Evolutionary conservation across 441 rosid genomes (phyloP), one percentile per base, ranked within the genome.

Genomic region (Populus trichocarpa): DNA sequence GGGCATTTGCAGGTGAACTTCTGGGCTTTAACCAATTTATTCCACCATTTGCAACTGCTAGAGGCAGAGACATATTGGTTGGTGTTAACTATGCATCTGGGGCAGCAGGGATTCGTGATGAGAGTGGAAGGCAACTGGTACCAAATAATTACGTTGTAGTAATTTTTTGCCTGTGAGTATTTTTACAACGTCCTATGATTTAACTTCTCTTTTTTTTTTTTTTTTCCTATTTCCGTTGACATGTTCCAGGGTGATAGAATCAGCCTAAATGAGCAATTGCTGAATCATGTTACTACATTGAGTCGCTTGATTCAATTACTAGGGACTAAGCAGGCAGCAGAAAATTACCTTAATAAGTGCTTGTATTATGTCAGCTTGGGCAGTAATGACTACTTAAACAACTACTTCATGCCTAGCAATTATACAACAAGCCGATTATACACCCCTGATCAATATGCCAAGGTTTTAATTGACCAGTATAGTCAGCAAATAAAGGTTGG

Each of bases 41-140:
- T 66, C 72, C 78, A 20, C 78, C 78, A 26, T 66, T 13, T 46
- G n/a, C n/a, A 1, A 38, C 36, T 23, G 64, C 40, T 3, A 36
- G 18, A 0, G 72, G 5, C n/a, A 1, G 13, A 5, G 26, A 23
- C 65, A 67, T 75, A 18, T n/a, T 14, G 14, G 12, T 14, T 67
- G 83, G 83, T 2, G 69, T 80, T 2, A 80, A 80, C 35, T 80
- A 76, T 26, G 83, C 73, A 8, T 80, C 83, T 8, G 83, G 68
- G 11, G 18, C 79, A 12, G 72, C 83, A 14, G 83, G 75, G 50
- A 77, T 75, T 40, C 71, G n/a, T n/a, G n/a, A n/a, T n/a, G n/a
- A n/a, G n/a, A n/a, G n/a, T n/a, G n/a, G n/a, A n/a, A n/a, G n/a
- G n/a, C n/a, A n/a, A n/a, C n/a, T n/a, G n/a, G n/a, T n/a, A n/a